Base-by-base conservation (phyloP, 441 rosid genomes). In the Populus tomentosa region DNA sequence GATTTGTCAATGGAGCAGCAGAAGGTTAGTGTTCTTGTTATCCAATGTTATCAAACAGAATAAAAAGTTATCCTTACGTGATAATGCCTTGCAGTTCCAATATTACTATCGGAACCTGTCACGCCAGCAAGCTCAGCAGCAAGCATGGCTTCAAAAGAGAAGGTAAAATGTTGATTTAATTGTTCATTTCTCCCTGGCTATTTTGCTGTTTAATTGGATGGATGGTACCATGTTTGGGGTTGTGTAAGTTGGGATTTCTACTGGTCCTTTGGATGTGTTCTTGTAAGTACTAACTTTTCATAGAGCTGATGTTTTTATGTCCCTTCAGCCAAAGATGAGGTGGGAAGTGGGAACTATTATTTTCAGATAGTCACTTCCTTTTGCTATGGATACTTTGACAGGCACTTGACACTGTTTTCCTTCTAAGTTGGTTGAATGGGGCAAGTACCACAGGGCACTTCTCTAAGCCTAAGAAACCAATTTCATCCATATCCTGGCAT, bases 91-190 rank as follows among this genome's bases (percentile, higher is more conserved):
- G 14, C 89, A 95, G 99, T 92, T 92, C 85, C 99, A 95, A 86
- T 95, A 79, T 72, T 84, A 95, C 86, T 85, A 95, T 80, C 80
- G 99, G 42, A 92, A 88, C 79, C 82, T 94, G 78, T 89, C 97
- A 46, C 96, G 99, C 33, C 98, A 95, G 81, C 99, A 95, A 87
- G 92, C 89, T 6, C 99, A 95, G 79, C 98, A 95, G 81, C 99
- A 95, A 87, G 86, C 97, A 69, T 94, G 99, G 99, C 93, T 93
- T 83, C 99, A 95, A 82, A 95, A 95, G 86, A 88, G 98, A 86
- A 95, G 97, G 99, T 94, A 76, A 35, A 73, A 38, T 67, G 0
- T 23, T n/a, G 42, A 6, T 72, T 67, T 67, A 7, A 4, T 23
- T 40, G 40, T 65, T 63, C 16, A 2, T 18, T 21, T 24, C 69